phyloP scores from a whole-genome alignment of 257 asterid genomes.

The Fraxinus anomala region DNA sequence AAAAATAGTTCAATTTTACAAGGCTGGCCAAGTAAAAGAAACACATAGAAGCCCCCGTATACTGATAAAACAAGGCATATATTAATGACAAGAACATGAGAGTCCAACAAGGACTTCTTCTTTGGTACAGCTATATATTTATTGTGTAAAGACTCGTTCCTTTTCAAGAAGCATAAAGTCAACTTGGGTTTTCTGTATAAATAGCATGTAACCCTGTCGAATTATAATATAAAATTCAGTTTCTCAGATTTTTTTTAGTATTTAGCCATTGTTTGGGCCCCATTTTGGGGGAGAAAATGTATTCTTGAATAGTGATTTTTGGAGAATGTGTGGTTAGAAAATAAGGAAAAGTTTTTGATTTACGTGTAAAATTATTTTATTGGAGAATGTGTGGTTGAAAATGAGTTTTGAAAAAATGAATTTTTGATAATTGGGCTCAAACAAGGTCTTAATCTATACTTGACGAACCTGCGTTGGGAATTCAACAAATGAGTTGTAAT shows the following conservation, averaged over 20 bases:
- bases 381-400: no score
- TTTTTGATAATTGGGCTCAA: no score
- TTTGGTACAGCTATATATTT: not conserved
- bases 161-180: not conserved
- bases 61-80: not conserved
- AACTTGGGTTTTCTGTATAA: not conserved
- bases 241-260: not conserved
- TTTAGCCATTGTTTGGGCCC: no score
- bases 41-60: not conserved
- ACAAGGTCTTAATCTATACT: not conserved
- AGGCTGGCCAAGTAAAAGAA: slow-evolving; percentile 15
- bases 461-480: not conserved
- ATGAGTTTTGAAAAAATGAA: no score
- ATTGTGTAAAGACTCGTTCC: not conserved
- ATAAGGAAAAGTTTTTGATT: no score
- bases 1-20: slow-evolving; percentile 18
- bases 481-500: not conserved
- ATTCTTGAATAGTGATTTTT: no score
- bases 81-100: slow-evolving; percentile 9
- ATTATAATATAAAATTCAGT: not conserved
- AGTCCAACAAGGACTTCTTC: slow-evolving; percentile 2
- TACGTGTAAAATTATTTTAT: no score
- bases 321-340: no score
- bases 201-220: not conserved
- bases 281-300: no score